These are phyloP conservation scores for Tillandsia fasciculata DNA, from an alignment of 176 grass and related monocot species.

Conservation along the genomic window DNA sequence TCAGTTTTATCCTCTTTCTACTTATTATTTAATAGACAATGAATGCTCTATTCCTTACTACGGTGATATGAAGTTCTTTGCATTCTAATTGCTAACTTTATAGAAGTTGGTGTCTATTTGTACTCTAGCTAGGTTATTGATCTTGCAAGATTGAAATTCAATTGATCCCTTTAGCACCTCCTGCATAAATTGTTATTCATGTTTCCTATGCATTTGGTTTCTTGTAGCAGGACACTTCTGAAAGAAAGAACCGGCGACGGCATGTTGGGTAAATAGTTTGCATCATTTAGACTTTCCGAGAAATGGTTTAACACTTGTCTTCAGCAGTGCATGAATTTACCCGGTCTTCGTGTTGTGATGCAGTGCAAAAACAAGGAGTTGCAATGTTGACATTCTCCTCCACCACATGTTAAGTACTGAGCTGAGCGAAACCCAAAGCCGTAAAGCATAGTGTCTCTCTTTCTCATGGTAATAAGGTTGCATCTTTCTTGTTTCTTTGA, in stretches of 20 bases:
- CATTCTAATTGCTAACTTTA: no score
- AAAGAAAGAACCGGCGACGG: not conserved
- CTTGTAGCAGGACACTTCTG: slow-evolving; percentile 2
- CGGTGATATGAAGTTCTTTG: no score
- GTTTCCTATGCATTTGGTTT: not conserved
- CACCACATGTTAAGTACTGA: slow-evolving; percentile 86
- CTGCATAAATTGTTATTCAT: not conserved
- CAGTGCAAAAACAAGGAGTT: slow-evolving; percentile 54
- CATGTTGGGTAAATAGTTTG: slow-evolving; percentile 13
- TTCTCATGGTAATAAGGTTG: slow-evolving; percentile 20
- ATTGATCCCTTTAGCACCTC: not conserved
- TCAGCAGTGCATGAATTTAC: slow-evolving; percentile 6
- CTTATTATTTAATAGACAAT: no score
- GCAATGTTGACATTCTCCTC: slow-evolving; percentile 76
- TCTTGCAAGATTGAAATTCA: not conserved
- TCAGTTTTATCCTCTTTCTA: no score
- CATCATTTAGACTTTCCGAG: not conserved
- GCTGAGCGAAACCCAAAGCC: slow-evolving; percentile 48
- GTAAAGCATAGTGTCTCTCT: slow-evolving; percentile 25
- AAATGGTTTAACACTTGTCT: not conserved
- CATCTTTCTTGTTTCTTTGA: slow-evolving; percentile 4
- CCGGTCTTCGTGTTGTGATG: slow-evolving; percentile 15
- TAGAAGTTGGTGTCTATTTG: no score
- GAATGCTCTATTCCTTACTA: no score
- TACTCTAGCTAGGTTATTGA: no score